phyloP scores from a whole-genome alignment of 1,284 basidiomycete genomes.

The Rhodotorula sp. region DNA sequence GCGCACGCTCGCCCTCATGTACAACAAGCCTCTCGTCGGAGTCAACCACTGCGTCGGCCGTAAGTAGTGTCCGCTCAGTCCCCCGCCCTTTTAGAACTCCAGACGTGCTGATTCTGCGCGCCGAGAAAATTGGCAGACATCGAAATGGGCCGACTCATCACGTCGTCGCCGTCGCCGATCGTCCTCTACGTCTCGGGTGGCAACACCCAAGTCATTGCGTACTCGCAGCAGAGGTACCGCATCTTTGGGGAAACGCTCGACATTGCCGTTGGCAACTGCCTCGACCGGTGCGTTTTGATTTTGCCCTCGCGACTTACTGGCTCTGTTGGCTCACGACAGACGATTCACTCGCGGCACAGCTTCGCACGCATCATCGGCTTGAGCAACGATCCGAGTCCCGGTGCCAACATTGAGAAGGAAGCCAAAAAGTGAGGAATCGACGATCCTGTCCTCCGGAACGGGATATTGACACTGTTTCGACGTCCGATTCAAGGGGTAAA shows the following conservation, averaged over 20 bases:
- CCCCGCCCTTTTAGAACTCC: not conserved
- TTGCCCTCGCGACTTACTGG: not conserved
- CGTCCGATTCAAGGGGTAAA: conserved; percentile 50
- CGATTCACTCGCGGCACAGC: not conserved
- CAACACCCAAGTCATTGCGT: conserved; percentile 99
- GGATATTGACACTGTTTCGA: not conserved
- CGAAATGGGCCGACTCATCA: conserved; percentile 96
- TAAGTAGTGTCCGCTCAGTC: conserved; percentile 54
- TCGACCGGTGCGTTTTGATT: conserved; percentile 63
- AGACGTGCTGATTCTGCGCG: not conserved
- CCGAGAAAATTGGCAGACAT: conserved; percentile 64
- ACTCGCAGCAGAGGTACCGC: conserved; percentile 92
- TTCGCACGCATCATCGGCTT: conserved; percentile 95
- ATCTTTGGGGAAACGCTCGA: conserved; percentile 99
- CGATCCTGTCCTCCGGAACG: no score
- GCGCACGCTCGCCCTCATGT: conserved; percentile 81
- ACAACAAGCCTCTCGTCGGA: conserved; percentile 86
- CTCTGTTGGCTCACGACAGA: not conserved
- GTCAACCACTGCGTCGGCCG: conserved; percentile 99
- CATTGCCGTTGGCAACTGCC: conserved; percentile 97
- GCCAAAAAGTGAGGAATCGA: conserved; percentile 69
- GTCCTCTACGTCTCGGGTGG: conserved; percentile 98
- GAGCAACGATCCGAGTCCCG: conserved; percentile 93
- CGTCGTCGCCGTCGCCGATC: conserved; percentile 89
- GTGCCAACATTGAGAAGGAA: conserved; percentile 97